Evolutionary conservation across 139 green algal species (phyloP).

Genomic region (Chlamydomonas schloesseri): DNA sequence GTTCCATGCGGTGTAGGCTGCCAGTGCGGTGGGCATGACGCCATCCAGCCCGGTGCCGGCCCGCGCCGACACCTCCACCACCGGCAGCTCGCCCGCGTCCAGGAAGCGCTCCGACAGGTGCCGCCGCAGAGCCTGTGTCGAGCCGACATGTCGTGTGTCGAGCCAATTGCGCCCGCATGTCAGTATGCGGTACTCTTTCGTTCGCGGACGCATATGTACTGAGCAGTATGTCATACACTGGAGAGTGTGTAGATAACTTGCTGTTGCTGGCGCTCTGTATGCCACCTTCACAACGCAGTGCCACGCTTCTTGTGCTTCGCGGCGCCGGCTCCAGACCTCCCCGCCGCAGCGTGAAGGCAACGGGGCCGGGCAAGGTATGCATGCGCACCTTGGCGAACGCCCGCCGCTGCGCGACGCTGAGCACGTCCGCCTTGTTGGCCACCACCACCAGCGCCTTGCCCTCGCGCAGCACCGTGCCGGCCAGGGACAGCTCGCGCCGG

Average conservation of each 20-base stretch:
- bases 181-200: too few species aligned
- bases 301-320: too few species aligned
- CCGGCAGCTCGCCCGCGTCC: conserved; percentile 52
- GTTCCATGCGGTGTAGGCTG: conserved; percentile 77
- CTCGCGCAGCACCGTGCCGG: conserved; percentile 61
- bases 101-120: conserved; percentile 56
- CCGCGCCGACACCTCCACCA: conserved; percentile 75
- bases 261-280: too few species aligned
- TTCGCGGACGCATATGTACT: too few species aligned
- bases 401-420: conserved; percentile 42
- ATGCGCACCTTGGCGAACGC: conserved; percentile 10
- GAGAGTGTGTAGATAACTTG: too few species aligned
- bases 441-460: conserved; percentile 82
- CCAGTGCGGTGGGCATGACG: conserved; percentile 71
- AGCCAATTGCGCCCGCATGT: too few species aligned
- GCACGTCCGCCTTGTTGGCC: conserved; percentile 86
- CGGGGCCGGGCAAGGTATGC: too few species aligned
- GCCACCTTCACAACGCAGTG: too few species aligned
- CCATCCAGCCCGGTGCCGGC: conserved; percentile 56
- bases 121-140: conserved; percentile 13
- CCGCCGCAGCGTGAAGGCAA: too few species aligned
- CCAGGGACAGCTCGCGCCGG: conserved; percentile 75
- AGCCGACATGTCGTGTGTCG: too few species aligned
- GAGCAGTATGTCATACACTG: too few species aligned
- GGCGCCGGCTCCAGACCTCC: too few species aligned